Evolutionary conservation across 2,329 filamentous ascomycete genomes (phyloP), one percentile per base, ranked within the genome.

Genomic region (Cladorrhinum sp.): DNA sequence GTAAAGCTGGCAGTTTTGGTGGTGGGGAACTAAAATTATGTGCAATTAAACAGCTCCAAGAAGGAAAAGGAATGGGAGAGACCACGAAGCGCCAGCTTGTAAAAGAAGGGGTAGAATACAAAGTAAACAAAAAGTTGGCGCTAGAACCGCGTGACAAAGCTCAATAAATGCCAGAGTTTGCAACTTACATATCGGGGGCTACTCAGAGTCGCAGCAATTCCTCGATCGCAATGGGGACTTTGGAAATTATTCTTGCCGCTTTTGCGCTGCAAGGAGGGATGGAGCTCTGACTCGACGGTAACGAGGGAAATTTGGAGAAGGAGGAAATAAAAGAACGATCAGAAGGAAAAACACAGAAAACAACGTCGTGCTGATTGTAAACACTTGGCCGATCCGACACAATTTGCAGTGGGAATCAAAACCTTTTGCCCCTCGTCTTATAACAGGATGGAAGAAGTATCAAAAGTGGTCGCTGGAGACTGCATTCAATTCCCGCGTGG

Each of bases 121-220:
- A 16, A 12, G 24, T 27, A n/a, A 38, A 55, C n/a, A 57, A 49
- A 25, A 59, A 50, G 25, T 13, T 4, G 45, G 38, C 49, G 56
- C 29, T 58, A 4, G 9, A n/a, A 13, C 32, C 9, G 16, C 32
- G 4, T 12, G 7, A 36, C 32, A 36, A 36, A 16, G 12, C 41
- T 52, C 32, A 22, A 50, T 36, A 20, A 54, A 45, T 22, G 10
- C 53, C 52, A n/a, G n/a, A n/a, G n/a, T n/a, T n/a, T 27, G 55
- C 53, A 58, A 60, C 60, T 51, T 29, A 62, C 60, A 54, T 41
- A 41, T 60, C 57, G 54, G 10, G 32, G 12, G n/a, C 5, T 45
- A 5, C 20, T 45, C 41, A 20, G 48, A 45, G 48, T 23, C 38
- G 29, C n/a, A 36, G 45, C 45, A 54, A 38, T 58, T 61, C 24